phyloP scores from a whole-genome alignment of 306 rosid species.

The Hippophae tibetana region DNA sequence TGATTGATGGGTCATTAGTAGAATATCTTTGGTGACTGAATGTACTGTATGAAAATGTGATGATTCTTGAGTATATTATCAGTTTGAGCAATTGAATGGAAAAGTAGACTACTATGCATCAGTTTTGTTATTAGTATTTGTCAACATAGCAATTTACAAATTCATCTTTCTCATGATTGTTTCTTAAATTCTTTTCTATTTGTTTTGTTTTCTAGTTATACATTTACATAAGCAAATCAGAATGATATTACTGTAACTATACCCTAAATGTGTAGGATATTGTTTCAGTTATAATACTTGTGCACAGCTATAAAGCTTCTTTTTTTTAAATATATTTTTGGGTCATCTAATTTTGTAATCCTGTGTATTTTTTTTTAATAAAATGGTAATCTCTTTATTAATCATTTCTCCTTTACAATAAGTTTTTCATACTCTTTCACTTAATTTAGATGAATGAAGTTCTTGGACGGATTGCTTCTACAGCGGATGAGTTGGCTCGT shows the following conservation, averaged over 20 bases:
- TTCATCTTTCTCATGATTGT: no score
- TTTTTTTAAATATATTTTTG: not conserved
- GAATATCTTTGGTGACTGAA: not conserved
- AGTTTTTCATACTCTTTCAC: conserved; percentile 12
- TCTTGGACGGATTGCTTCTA: conserved; percentile 83
- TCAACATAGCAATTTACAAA: no score
- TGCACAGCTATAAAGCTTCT: not conserved
- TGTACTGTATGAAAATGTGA: no score
- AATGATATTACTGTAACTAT: no score
- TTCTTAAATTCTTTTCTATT: no score
- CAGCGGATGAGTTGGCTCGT: conserved; percentile 83
- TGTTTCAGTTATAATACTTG: not conserved
- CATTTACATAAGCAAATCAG: not conserved
- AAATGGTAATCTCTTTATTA: not conserved
- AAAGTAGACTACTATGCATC: no score
- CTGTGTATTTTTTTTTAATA: not conserved
- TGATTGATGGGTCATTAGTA: not conserved
- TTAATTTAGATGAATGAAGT: conserved; percentile 75
- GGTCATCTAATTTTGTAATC: not conserved
- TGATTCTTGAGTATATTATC: no score
- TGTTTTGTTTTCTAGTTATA: no score
- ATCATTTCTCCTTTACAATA: conserved; percentile 7
- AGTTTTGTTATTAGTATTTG: no score
- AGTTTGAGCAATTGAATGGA: no score
- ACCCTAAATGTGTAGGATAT: not conserved